Percentiles rank a stretch among this genome's conserved stretches.
Conservation (phyloP, 228 moss, liverwort and hornwort genomes). For the Sphagnum fallax region DNA sequence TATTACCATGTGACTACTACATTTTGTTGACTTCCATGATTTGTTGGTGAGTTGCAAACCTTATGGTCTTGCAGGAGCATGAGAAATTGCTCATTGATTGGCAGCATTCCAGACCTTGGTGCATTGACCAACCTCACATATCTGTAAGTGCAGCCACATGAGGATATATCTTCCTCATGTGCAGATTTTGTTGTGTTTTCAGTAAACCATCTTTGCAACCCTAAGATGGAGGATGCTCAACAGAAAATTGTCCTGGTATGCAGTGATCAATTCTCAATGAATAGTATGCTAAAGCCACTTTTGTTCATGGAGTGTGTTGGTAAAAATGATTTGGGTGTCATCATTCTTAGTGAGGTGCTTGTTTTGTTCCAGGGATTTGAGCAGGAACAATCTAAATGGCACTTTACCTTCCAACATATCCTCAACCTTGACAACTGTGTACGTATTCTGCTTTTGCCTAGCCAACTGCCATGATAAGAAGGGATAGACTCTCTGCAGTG, state of each 20-base stretch:
- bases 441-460: constrained; percentile 13
- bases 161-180: no score
- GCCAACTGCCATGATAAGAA: not conserved
- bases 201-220: not conserved
- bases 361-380: constrained; percentile 52
- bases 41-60: no score
- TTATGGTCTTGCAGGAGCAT: constrained; percentile 40
- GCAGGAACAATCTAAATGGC: constrained; percentile 44
- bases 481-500: not conserved
- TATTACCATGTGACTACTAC: not conserved
- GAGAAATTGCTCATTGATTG: constrained; percentile 52
- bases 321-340: not conserved
- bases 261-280: not conserved
- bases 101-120: constrained; percentile 26
- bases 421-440: constrained; percentile 35
- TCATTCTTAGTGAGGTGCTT: not conserved
- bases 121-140: constrained; percentile 22
- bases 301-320: constrained; percentile 14
- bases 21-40: not conserved
- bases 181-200: not conserved
- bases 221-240: no score
- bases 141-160: constrained; percentile 22
- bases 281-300: not conserved
- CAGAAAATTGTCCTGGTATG: no score
- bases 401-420: constrained; percentile 22